phyloP scores from a whole-genome alignment of 352 stramenopile species.

The Phytophthora fragariae region DNA sequence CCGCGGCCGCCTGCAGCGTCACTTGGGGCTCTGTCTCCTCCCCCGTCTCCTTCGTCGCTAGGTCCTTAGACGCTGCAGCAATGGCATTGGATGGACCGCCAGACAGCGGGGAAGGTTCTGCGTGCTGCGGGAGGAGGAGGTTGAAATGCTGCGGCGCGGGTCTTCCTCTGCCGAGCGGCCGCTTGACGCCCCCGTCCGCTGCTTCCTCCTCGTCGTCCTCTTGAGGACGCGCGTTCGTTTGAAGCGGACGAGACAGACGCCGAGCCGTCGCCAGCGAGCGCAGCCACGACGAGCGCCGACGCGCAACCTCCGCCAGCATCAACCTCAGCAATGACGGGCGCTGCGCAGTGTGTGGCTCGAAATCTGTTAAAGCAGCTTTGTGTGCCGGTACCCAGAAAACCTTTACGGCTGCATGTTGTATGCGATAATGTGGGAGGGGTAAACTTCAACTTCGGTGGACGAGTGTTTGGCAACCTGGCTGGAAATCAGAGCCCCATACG shows the following conservation, averaged over 20 bases:
- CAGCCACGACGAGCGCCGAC: slow-evolving; percentile 37
- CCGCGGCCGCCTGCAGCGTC: slow-evolving; percentile 10
- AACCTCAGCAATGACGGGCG: background rate
- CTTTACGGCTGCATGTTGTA: background rate
- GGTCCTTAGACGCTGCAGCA: slow-evolving; percentile 7
- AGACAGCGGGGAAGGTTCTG: background rate
- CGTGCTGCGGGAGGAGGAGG: slow-evolving; percentile 17
- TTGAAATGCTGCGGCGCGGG: slow-evolving; percentile 10
- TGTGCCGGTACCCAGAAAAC: background rate
- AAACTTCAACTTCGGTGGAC: background rate
- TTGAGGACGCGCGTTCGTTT: slow-evolving; percentile 11
- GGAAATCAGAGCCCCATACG: too few species aligned
- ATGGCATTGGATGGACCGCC: background rate
- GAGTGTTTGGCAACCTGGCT: too few species aligned
- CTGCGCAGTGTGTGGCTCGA: slow-evolving; percentile 30
- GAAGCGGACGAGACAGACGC: slow-evolving; percentile 27
- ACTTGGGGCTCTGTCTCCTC: background rate
- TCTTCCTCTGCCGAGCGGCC: background rate
- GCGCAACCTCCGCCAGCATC: slow-evolving; percentile 40
- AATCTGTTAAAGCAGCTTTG: slow-evolving; percentile 10
- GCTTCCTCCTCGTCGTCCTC: slow-evolving; percentile 14
- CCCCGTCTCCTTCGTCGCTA: background rate
- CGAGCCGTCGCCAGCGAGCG: slow-evolving; percentile 28
- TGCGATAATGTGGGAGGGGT: background rate
- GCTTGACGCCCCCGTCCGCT: background rate